Evolutionary conservation across 257 asterid species (phyloP).

Genomic region (Penstemon barbatus): DNA sequence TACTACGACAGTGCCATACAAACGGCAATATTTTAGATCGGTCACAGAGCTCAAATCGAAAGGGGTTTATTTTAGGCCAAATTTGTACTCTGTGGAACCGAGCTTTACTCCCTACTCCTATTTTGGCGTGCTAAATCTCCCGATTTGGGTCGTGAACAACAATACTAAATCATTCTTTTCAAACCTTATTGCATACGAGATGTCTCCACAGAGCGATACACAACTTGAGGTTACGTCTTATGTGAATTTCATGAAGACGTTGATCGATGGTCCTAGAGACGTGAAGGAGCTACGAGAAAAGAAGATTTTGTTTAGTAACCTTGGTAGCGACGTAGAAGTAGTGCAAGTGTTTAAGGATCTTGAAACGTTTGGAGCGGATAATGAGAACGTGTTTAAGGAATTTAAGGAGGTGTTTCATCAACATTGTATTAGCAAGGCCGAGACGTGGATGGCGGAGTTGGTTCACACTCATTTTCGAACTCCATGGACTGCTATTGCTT

Average conservation of each 20-base stretch:
- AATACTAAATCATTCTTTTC: conserved; percentile 6
- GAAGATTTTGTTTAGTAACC: conserved; percentile 28
- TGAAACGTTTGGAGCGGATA: conserved; percentile 31
- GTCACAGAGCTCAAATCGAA: conserved; percentile 27
- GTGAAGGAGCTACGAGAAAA: conserved; percentile 37
- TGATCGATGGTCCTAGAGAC: conserved; percentile 34
- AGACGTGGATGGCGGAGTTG: conserved; percentile 43
- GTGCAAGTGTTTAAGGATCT: conserved; percentile 30
- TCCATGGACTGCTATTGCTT: conserved; percentile 43
- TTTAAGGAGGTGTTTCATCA: conserved; percentile 30
- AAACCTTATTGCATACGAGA: conserved; percentile 41
- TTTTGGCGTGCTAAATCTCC: conserved; percentile 24
- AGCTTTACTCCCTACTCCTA: not conserved
- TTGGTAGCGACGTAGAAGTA: conserved; percentile 36
- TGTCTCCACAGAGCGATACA: conserved; percentile 25
- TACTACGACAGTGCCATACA: not conserved
- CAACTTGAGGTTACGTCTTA: conserved; percentile 24
- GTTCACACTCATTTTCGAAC: conserved; percentile 31
- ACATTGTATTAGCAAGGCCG: conserved; percentile 35
- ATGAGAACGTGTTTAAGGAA: conserved; percentile 12
- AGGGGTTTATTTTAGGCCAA: conserved; percentile 26
- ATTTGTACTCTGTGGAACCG: conserved; percentile 16
- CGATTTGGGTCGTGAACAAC: not conserved
- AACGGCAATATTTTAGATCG: conserved; percentile 7
- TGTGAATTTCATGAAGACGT: conserved; percentile 39